Evolutionary conservation across 306 rosid species (phyloP), one percentile per base, ranked within the genome.

Genomic region (Nissolia schottii): DNA sequence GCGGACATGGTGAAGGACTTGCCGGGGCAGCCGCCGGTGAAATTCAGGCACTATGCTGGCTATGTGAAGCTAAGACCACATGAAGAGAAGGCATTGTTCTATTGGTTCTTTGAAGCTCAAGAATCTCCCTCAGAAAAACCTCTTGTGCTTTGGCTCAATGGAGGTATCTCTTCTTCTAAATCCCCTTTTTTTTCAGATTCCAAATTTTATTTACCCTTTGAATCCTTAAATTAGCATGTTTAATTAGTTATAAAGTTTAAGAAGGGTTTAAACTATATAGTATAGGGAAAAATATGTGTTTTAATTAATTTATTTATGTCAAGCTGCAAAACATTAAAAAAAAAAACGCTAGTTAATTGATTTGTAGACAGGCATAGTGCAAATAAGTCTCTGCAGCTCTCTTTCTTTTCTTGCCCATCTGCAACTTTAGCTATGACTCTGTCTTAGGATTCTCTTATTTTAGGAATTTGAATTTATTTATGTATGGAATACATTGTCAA

Each of bases 31-130:
- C 90, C 96, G 0, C 62, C 76, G 4, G 89, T 85, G 49, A 76
- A 55, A 3, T 89, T 89, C 75, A 72, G 50, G 11, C 96, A 89
- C 71, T 87, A 85, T 22, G 79, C 92, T 3, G 96, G 92, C 18
- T 89, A 89, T 48, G 78, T 89, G 38, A 75, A 81, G 65, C 79
- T 87, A 20, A 67, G 77, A 0, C 49, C 35, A 2, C 7, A 45
- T 0, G 56, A 76, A 7, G 78, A 75, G 12, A 87, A 85, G 81
- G 90, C 92, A 1, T 40, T 89, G 65, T 87, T 89, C 76, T 89
- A 87, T 59, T 89, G 96, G 96, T 89, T 89, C 78, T 83, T 89
- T 23, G 83, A 89, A 56, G 96, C 96, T 40, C 82, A 87, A 73
- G 34, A 81, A 25, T 62, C 61, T 0, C 76, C 91, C 24, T 61